Percentiles rank a stretch among this genome's conserved stretches.
phyloP scores from a whole-genome alignment of 2,329 filamentous ascomycete species.

The Mollisia scopiformis region DNA sequence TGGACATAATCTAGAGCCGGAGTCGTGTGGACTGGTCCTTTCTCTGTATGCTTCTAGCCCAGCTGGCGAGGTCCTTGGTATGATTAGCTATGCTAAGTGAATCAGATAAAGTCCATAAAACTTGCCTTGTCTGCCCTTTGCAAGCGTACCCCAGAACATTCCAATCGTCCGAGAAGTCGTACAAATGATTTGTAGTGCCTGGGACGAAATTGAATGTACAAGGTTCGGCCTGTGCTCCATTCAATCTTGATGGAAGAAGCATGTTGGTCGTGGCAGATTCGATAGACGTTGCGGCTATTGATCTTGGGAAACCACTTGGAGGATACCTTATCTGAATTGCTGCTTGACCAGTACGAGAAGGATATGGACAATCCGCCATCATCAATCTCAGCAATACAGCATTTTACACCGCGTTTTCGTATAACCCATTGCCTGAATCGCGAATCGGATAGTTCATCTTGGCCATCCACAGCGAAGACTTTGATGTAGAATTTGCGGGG shows the following conservation, averaged over 20 bases:
- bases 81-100: not conserved
- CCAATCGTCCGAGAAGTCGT: not conserved
- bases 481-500: not conserved
- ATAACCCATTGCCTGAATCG: not conserved
- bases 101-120: not conserved
- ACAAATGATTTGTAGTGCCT: not conserved
- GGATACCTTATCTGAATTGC: not conserved
- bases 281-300: not conserved
- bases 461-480: not conserved
- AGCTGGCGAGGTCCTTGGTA: not conserved
- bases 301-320: not conserved
- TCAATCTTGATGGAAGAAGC: not conserved
- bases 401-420: not conserved
- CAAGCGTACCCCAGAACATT: not conserved
- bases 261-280: not conserved
- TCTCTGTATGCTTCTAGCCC: not conserved
- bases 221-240: not conserved
- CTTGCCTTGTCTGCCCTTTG: not conserved
- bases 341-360: not conserved
- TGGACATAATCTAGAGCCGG: not conserved
- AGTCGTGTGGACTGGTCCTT: not conserved
- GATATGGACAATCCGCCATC: not conserved
- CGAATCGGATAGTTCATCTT: not conserved
- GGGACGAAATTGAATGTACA: not conserved
- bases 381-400: not conserved